Conservation (phyloP, 345 rosid genomes). For the Aquilaria yunnanensis region DNA sequence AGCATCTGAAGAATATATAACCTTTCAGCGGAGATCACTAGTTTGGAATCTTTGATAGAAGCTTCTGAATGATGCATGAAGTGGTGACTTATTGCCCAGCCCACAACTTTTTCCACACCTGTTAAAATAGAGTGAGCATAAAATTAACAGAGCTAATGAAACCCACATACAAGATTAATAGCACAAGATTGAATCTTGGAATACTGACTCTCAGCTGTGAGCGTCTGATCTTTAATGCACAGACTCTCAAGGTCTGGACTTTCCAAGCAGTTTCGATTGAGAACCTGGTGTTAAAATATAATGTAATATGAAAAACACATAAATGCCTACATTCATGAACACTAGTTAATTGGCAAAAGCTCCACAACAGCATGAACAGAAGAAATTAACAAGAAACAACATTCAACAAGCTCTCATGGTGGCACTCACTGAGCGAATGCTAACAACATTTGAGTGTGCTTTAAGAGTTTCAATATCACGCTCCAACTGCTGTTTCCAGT, state of each 20-base stretch:
- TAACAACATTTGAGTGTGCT: slow-evolving; percentile 61
- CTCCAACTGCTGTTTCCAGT: slow-evolving; percentile 87
- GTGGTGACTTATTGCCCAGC: slow-evolving; percentile 87
- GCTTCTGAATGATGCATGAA: slow-evolving; percentile 71
- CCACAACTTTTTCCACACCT: slow-evolving; percentile 95
- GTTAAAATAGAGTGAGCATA: slow-evolving; percentile 2
- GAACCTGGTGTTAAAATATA: slow-evolving; percentile 37
- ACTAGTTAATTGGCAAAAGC: slow-evolving; percentile 1
- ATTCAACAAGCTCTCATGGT: too few species aligned
- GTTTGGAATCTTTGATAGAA: slow-evolving; percentile 52
- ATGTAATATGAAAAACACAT: background rate
- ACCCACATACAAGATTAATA: background rate
- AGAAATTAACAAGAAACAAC: background rate
- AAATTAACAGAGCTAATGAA: slow-evolving; percentile 1
- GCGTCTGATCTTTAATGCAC: slow-evolving; percentile 77
- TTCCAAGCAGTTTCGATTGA: slow-evolving; percentile 56
- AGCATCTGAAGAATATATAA: slow-evolving; percentile 10
- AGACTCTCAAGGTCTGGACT: slow-evolving; percentile 78
- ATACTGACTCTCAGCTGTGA: slow-evolving; percentile 66
- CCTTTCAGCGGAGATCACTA: slow-evolving; percentile 75
- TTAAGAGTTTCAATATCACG: slow-evolving; percentile 82
- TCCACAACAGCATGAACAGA: background rate
- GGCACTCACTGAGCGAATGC: slow-evolving; percentile 62
- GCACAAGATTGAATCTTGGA: slow-evolving; percentile 7
- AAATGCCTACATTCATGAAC: background rate